A percentile compares a stretch with the other conserved stretches of the same genome.
phyloP scores from a whole-genome alignment of 208 protist genomes.

The Trypanosomatidae sp. region DNA sequence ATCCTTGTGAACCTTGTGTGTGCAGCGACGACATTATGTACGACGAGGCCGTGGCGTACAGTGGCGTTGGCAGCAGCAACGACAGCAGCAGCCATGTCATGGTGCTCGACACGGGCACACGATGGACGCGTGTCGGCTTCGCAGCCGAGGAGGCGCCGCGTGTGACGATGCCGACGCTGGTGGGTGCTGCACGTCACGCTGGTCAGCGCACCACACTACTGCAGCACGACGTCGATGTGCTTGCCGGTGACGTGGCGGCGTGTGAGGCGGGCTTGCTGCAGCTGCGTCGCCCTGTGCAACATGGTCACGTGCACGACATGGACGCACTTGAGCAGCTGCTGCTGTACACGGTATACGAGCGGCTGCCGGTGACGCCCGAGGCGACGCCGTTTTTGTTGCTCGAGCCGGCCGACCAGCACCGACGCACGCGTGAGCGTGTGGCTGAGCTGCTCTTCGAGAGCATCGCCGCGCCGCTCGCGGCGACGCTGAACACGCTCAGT shows the following conservation, averaged over 20 bases:
- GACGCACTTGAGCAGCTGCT: conserved; percentile 75
- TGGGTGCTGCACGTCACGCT: conserved; percentile 54
- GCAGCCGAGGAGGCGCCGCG: conserved; percentile 92
- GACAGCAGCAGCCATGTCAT: background rate
- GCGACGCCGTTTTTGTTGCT: conserved; percentile 88
- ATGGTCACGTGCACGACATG: conserved; percentile 61
- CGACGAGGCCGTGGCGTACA: too few relatives aligned
- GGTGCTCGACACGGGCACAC: conserved; percentile 95
- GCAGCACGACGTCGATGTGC: conserved; percentile 28
- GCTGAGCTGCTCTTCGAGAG: conserved; percentile 96
- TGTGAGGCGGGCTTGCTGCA: conserved; percentile 34
- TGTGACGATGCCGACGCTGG: conserved; percentile 71
- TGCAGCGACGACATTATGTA: too few relatives aligned
- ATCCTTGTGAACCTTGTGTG: too few relatives aligned
- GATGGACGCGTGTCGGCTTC: conserved; percentile 90
- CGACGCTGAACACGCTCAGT: conserved; percentile 89
- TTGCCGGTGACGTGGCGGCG: conserved; percentile 54
- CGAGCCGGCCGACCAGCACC: conserved; percentile 93
- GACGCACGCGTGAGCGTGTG: conserved; percentile 87
- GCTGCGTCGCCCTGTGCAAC: conserved; percentile 31
- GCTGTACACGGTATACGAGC: conserved; percentile 51
- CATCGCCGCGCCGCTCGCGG: conserved; percentile 89
- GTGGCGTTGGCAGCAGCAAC: too few relatives aligned
- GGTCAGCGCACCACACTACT: conserved; percentile 44
- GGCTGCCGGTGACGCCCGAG: conserved; percentile 44